Percentiles rank a stretch among this genome's conserved stretches.
Conservation (phyloP, 2,329 filamentous ascomycete species). For the Claviceps sp. region DNA sequence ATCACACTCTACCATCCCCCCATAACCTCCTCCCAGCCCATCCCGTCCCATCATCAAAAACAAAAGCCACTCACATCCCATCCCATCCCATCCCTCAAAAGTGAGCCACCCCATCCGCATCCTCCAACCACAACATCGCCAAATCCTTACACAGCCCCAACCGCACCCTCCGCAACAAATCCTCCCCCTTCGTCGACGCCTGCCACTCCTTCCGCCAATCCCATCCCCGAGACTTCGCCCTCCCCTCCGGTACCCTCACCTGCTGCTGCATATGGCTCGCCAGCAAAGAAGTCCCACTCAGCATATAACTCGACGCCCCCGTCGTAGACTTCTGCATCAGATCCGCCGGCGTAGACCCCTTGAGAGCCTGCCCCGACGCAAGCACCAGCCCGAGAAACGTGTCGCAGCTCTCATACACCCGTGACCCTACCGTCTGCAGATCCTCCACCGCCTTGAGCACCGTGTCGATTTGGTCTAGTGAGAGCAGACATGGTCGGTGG, state of each 20-base stretch:
- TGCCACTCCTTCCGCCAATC: conserved; percentile 71
- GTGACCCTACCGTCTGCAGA: conserved; percentile 57
- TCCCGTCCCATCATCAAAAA: not conserved
- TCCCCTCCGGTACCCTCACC: conserved; percentile 41
- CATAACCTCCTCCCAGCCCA: not conserved
- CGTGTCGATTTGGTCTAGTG: conserved; percentile 57
- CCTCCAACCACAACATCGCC: conserved; percentile 53
- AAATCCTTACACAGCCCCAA: conserved; percentile 63
- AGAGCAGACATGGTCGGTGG: conserved; percentile 40
- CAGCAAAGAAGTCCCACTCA: conserved; percentile 63
- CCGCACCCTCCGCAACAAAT: conserved; percentile 61
- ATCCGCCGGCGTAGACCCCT: conserved; percentile 49
- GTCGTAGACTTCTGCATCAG: conserved; percentile 46
- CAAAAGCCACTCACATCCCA: not conserved
- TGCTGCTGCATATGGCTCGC: conserved; percentile 42
- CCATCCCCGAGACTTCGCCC: conserved; percentile 49
- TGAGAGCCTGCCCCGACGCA: conserved; percentile 50
- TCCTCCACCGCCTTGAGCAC: conserved; percentile 71
- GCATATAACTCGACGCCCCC: conserved; percentile 42
- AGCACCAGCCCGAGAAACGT: conserved; percentile 68
- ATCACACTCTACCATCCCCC: not conserved
- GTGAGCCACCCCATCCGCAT: conserved; percentile 44
- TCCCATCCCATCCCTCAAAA: conserved; percentile 11
- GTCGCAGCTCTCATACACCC: conserved; percentile 61
- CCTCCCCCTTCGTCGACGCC: conserved; percentile 47